Base-by-base conservation (phyloP, 2,329 filamentous ascomycete species). In the Aspergillus brasiliensis region DNA sequence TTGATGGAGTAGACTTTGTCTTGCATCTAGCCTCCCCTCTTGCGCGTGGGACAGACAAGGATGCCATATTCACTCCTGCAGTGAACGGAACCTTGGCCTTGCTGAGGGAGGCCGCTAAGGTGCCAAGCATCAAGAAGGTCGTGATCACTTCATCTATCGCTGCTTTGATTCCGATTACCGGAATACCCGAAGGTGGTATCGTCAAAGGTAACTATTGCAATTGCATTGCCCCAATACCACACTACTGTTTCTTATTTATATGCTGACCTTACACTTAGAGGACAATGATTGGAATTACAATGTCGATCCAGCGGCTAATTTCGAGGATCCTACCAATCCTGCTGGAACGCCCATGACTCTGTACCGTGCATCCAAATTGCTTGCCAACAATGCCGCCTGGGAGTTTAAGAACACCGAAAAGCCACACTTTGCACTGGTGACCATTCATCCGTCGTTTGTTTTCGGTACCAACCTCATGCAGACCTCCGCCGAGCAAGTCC, bases 1-100 rank as follows among this genome's bases (percentile, higher is more conserved):
- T 72, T 1, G 54, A 68, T 8, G 68, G 62, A 3, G 66, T 64
- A 4, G 62, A 71, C 42, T 72, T 60, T 52, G 62, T 71, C 0
- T 37, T 72, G 3, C 67, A 72, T 51, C 51, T 72, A 28, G 70
- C 70, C 15, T 70, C 68, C 0, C 69, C 70, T 31, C 40, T 71
- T 15, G 38, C 62, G 5, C 56, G 54, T 25, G 62, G 65, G 8
- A 64, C 57, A 0, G 42, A 69, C 27, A 66, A 66, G 28, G 51
- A 64, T 8, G 31, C 53, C 0, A 67, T 66, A 25, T 67, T 71
- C n/a, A n/a, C 15, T 15, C 69, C 69, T 1, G 67, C 69, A 3
- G 60, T 65, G 8, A 66, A 69, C 21, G 67, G 63, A 2, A 71
- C 68, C 1, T 56, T 42, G 1, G 56, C 62, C 2, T 8, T 70